Percentiles rank a stretch among this genome's conserved stretches.
These are phyloP conservation scores for Leccinum sublutescens DNA, from an alignment of 768 basidiomycete species.

Conservation along the genomic window DNA sequence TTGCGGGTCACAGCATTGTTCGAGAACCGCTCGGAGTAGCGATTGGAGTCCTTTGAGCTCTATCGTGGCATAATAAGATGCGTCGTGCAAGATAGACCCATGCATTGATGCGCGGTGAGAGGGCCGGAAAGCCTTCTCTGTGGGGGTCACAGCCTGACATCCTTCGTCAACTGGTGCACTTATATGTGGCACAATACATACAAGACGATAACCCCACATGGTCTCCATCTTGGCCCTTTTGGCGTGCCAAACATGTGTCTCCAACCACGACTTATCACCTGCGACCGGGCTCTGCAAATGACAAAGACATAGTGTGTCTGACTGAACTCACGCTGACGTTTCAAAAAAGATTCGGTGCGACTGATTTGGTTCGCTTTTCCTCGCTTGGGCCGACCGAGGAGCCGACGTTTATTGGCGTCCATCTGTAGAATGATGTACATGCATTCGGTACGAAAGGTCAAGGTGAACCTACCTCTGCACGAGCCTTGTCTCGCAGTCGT, in stretches of 20 bases:
- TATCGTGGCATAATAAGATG: constrained; percentile 77
- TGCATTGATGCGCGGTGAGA: constrained; percentile 87
- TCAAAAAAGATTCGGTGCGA: constrained; percentile 59
- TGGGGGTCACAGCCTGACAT: constrained; percentile 73
- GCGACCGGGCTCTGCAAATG: neutral
- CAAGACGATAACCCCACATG: constrained; percentile 89
- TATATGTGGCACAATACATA: constrained; percentile 25
- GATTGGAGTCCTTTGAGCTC: constrained; percentile 67
- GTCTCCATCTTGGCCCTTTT: constrained; percentile 95
- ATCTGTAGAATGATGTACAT: constrained; percentile 46
- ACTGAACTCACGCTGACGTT: constrained; percentile 63
- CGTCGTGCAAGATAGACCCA: constrained; percentile 86
- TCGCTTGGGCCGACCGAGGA: constrained; percentile 50
- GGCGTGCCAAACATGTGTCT: constrained; percentile 96
- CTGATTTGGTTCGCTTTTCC: constrained; percentile 60
- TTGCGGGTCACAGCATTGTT: constrained; percentile 63
- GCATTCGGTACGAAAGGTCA: neutral
- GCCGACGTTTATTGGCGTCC: constrained; percentile 46
- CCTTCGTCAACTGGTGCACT: neutral
- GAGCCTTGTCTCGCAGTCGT: constrained; percentile 79
- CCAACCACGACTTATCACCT: constrained; percentile 92
- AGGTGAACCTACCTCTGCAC: constrained; percentile 61
- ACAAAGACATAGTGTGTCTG: neutral
- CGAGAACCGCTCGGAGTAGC: constrained; percentile 51
- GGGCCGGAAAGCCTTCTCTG: constrained; percentile 89